Evolutionary conservation across 1,284 basidiomycete species (phyloP), one percentile per base, ranked within the genome.

Genomic region (Meripilus lineatus): DNA sequence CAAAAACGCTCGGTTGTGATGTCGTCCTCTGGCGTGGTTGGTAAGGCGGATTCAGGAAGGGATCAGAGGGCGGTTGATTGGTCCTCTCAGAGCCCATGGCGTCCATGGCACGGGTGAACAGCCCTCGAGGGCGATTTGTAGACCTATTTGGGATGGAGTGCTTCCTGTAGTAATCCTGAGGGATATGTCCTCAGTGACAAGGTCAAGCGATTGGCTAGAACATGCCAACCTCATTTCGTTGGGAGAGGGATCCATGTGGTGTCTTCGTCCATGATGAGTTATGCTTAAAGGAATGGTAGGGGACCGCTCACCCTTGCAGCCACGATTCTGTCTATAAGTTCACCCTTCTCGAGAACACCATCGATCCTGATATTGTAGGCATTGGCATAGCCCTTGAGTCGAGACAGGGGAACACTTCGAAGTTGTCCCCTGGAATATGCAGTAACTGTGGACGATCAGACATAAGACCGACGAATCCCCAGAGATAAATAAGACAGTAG

Each of bases 271-370:
- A 3, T 23, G 28, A 28, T 40, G 10, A 24, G 40, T 36, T 42
- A n/a, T 17, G 1, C 33, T 34, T 15, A 28, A 32, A 30, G n/a
- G 11, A 40, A 10, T 3, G 4, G 22, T 10, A 21, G 14, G 0
- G 49, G 43, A 13, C 18, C 6, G 62, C 74, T 50, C 54, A 84
- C 84, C 58, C 81, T 73, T 21, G 74, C 74, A 13, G 64, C 62
- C 1, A 86, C 45, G 34, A 85, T 72, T 24, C 69, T 73, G 41
- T 85, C 77, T 17, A 89, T 75, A 24, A 89, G 64, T 53, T 89
- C 86, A 39, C 84, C 80, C 62, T 88, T 89, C 61, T 89, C 85
- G 10, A 89, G 68, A 2, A 79, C 75, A 38, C 74, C 71, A 40
- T 70, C 71, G n/a, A 75, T 69, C 37, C 68, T 65, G 50, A 89